Percentiles rank a stretch among this genome's conserved stretches.
Evolutionary conservation across 2,329 filamentous ascomycete species (phyloP).

Genomic region (Phyllosticta capitalensis): DNA sequence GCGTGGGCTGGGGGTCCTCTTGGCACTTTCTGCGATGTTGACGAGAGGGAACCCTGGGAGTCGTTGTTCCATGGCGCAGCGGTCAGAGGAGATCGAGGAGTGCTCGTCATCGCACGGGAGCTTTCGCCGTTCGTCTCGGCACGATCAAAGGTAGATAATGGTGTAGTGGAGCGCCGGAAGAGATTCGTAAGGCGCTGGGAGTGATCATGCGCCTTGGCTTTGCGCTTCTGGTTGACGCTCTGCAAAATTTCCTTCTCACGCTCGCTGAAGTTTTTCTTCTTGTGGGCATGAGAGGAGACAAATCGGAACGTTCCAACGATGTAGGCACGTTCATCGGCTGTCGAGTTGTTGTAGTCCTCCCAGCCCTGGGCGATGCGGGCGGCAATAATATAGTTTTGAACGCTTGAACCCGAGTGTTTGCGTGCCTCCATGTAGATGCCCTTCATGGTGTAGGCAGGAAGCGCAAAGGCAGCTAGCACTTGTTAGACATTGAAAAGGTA

Average conservation of each 20-base stretch:
- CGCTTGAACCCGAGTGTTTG: conserved; percentile 59
- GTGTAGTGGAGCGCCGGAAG: background rate
- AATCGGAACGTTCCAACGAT: conserved; percentile 59
- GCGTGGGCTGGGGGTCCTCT: background rate
- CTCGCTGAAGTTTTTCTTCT: conserved; percentile 41
- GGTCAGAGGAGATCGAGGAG: background rate
- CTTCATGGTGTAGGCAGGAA: conserved; percentile 76
- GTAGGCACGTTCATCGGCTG: conserved; percentile 50
- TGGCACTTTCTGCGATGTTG: background rate
- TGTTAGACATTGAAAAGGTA: background rate
- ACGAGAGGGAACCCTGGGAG: background rate
- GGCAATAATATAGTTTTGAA: conserved; percentile 70
- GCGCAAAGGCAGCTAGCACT: conserved; percentile 29
- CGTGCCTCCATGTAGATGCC: conserved; percentile 70
- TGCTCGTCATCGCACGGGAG: background rate
- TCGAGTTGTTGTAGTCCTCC: conserved; percentile 50
- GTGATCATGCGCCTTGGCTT: conserved; percentile 11
- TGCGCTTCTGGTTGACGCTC: conserved; percentile 29
- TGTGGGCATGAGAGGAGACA: conserved; percentile 49
- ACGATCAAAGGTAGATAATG: background rate
- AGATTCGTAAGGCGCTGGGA: conserved; percentile 14
- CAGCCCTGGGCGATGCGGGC: conserved; percentile 68
- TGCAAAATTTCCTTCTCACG: conserved; percentile 42
- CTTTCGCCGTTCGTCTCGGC: background rate
- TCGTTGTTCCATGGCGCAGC: background rate